A percentile compares a stretch with the other conserved stretches of the same genome.
phyloP scores from a whole-genome alignment of 352 stramenopile species.

The Phytophthora citrophthora region DNA sequence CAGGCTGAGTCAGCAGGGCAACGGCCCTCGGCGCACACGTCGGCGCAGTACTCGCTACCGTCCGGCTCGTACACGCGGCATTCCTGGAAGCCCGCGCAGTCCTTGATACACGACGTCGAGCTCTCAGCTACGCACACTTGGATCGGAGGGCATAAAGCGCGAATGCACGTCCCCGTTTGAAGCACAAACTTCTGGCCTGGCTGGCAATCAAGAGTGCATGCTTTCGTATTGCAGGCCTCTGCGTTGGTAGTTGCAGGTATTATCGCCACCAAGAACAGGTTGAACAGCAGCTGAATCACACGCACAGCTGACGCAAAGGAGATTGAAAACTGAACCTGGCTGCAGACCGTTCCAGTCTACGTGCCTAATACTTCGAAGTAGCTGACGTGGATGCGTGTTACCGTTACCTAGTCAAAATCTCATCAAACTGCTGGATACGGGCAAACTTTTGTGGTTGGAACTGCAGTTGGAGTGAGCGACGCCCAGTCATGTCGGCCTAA shows the following conservation, averaged over 20 bases:
- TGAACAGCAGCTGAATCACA: conserved; percentile 1
- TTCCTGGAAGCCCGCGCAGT: conserved; percentile 14
- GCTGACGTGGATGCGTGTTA: neutral
- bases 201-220: conserved; percentile 12
- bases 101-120: conserved; percentile 3
- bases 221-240: conserved; percentile 1
- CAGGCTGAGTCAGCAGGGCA: conserved; percentile 10
- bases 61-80: conserved; percentile 16
- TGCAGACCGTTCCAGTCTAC: neutral
- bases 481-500: conserved; percentile 28
- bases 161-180: conserved; percentile 13
- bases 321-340: neutral
- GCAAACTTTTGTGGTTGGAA: conserved; percentile 4
- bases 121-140: conserved; percentile 10
- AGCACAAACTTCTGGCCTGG: conserved; percentile 6
- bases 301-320: neutral
- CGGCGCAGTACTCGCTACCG: conserved; percentile 19
- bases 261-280: conserved; percentile 2
- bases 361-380: neutral
- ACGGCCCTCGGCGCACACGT: conserved; percentile 8
- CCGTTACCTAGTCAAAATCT: neutral
- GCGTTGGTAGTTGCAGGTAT: neutral
- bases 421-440: conserved; percentile 10
- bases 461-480: neutral
- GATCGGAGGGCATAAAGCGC: conserved; percentile 12